phyloP scores from a whole-genome alignment of 2,329 filamentous ascomycete genomes.

The Claviceps quebecensis region DNA sequence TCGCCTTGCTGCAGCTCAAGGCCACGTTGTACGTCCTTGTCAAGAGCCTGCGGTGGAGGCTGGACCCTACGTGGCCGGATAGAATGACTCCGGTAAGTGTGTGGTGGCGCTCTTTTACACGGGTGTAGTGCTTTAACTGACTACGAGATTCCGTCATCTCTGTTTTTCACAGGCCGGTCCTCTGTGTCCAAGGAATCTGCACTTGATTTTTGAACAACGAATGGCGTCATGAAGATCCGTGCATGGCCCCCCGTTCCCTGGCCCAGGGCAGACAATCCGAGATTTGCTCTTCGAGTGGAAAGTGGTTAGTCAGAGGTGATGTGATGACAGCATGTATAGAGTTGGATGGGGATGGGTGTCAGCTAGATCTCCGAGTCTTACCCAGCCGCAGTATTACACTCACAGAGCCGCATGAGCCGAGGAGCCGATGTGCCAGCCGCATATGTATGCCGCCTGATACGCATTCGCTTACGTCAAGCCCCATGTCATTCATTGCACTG shows the following conservation, averaged over 20 bases:
- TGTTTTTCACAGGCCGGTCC: constrained; percentile 7
- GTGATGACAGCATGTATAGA: no score
- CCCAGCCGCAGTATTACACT: no score
- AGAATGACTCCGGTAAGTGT: constrained; percentile 20
- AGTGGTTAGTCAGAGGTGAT: not conserved
- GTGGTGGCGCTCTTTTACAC: not conserved
- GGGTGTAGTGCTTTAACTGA: not conserved
- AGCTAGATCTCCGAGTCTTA: not conserved
- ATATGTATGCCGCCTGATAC: no score
- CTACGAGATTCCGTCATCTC: not conserved
- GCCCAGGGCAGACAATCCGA: not conserved
- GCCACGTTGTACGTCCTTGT: constrained; percentile 20
- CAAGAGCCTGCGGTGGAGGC: constrained; percentile 14
- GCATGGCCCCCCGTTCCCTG: not conserved
- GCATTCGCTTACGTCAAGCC: no score
- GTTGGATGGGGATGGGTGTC: not conserved
- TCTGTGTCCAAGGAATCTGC: constrained; percentile 6
- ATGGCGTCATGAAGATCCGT: not conserved
- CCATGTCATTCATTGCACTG: no score
- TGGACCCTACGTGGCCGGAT: constrained; percentile 18
- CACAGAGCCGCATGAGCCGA: no score
- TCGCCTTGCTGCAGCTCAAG: constrained; percentile 23
- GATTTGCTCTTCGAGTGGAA: not conserved
- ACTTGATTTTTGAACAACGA: constrained; percentile 1
- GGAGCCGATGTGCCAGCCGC: no score